Conservation (phyloP, 805 yeast species). For the Metschnikowia koreensis region DNA sequence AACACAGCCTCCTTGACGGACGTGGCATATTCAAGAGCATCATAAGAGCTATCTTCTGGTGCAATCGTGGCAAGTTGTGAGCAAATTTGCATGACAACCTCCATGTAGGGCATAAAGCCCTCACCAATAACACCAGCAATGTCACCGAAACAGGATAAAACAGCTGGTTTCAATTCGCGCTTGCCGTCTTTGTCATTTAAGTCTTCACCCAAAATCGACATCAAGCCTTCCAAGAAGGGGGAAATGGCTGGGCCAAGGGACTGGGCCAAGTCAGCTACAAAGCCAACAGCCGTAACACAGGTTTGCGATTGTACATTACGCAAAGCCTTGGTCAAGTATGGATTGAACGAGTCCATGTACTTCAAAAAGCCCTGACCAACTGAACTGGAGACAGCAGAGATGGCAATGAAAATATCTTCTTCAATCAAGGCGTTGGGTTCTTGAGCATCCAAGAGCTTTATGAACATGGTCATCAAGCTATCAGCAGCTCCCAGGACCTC, state of each 20-base stretch:
- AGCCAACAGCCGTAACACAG: constrained; percentile 88
- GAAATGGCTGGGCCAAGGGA: constrained; percentile 73
- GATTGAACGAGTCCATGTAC: constrained; percentile 80
- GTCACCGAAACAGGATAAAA: constrained; percentile 93
- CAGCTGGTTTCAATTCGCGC: constrained; percentile 81
- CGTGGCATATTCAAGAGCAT: constrained; percentile 71
- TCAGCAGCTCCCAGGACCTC: constrained; percentile 72
- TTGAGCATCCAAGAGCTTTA: constrained; percentile 59
- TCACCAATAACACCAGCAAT: constrained; percentile 85
- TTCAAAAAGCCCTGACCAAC: constrained; percentile 66
- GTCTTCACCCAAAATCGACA: constrained; percentile 77
- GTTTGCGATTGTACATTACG: constrained; percentile 80
- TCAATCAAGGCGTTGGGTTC: constrained; percentile 78
- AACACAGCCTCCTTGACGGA: constrained; percentile 82
- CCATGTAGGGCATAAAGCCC: constrained; percentile 71
- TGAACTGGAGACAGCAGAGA: constrained; percentile 85
- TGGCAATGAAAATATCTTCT: constrained; percentile 90
- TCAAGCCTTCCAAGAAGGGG: constrained; percentile 75
- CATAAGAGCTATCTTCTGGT: constrained; percentile 67
- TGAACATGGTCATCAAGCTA: constrained; percentile 76
- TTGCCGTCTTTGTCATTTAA: constrained; percentile 66
- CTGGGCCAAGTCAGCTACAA: constrained; percentile 91
- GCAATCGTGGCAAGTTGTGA: constrained; percentile 58
- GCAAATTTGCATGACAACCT: constrained; percentile 77
- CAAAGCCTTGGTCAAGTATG: constrained; percentile 76